phyloP scores from a whole-genome alignment of 2,329 filamentous ascomycete species.

The Akanthomyces muscarius region DNA sequence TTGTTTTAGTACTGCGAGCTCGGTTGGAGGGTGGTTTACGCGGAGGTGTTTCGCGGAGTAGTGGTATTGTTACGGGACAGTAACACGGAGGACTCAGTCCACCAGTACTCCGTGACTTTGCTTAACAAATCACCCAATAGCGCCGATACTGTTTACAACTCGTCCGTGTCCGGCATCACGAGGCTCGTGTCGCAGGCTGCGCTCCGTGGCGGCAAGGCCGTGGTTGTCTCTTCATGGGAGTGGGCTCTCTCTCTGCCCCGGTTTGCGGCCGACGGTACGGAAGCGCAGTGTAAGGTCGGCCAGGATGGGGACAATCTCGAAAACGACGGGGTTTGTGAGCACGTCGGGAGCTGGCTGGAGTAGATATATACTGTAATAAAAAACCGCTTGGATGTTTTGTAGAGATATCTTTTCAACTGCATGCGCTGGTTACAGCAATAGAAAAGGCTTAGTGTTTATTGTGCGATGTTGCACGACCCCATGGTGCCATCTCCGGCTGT shows the following conservation, averaged over 20 bases:
- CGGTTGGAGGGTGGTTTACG: no score
- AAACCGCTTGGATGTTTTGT: no score
- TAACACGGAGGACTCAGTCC: no score
- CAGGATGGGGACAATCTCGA: neutral
- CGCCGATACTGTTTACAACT: conserved; percentile 17
- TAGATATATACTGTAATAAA: neutral
- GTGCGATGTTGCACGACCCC: neutral
- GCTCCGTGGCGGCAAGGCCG: conserved; percentile 3
- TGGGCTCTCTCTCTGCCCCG: no score
- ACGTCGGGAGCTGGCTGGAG: neutral
- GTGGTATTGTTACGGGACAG: no score
- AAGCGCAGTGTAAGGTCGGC: no score
- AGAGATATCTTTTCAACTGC: neutral
- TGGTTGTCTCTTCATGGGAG: neutral
- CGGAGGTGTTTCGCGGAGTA: no score
- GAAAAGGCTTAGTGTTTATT: neutral
- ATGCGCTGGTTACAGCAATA: neutral
- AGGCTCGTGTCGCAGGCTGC: conserved; percentile 16
- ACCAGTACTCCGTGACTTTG: no score
- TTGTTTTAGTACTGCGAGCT: no score
- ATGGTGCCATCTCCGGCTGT: neutral
- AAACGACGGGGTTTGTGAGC: neutral
- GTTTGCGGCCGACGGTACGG: no score
- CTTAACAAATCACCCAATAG: no score
- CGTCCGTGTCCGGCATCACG: conserved; percentile 22